Evolutionary conservation across 306 rosid genomes (phyloP).

Genomic region (Malus sieversii): DNA sequence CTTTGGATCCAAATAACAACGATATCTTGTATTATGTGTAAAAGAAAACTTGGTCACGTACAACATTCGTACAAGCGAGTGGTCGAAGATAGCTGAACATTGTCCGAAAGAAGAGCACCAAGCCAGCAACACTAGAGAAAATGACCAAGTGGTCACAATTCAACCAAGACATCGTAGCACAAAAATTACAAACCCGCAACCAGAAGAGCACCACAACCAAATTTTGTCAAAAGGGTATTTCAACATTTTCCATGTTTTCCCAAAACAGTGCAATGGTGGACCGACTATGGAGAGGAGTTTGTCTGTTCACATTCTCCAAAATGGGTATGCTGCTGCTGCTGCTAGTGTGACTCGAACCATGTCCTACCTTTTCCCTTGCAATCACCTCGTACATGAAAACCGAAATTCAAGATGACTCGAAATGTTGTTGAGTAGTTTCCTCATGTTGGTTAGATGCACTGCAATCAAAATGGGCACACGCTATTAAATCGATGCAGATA

Average conservation of each 20-base stretch:
- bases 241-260: neutral
- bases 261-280: constrained; percentile 76
- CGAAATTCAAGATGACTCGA: neutral
- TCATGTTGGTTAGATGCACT: neutral
- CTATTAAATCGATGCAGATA: neutral
- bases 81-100: too few relatives aligned
- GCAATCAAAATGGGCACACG: neutral
- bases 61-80: too few relatives aligned
- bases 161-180: too few relatives aligned
- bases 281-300: constrained; percentile 66
- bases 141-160: too few relatives aligned
- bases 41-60: too few relatives aligned
- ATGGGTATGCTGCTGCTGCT: constrained; percentile 34
- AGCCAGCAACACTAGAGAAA: too few relatives aligned
- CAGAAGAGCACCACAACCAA: too few relatives aligned
- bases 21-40: too few relatives aligned
- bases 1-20: too few relatives aligned
- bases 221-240: neutral
- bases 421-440: neutral
- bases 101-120: too few relatives aligned
- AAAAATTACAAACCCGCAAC: too few relatives aligned
- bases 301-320: constrained; percentile 62
- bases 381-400: neutral
- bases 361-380: neutral
- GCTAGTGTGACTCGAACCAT: neutral